phyloP scores from a whole-genome alignment of 1,284 basidiomycete genomes.

The Meira nashicola region DNA sequence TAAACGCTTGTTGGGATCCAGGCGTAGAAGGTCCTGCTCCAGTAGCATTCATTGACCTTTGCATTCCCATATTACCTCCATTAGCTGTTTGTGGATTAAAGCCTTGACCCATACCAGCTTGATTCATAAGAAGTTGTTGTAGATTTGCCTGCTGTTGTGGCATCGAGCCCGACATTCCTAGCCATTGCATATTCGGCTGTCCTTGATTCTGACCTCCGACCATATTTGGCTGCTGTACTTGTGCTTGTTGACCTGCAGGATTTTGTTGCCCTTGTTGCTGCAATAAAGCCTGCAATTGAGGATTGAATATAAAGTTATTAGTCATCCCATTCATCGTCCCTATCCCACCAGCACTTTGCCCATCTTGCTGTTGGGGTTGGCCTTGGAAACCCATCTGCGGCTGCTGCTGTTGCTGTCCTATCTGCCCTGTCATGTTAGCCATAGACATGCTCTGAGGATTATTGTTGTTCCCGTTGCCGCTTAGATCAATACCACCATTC shows the following conservation, averaged over 20 bases:
- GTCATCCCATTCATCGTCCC: not conserved
- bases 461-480: not conserved
- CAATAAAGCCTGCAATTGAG: constrained; percentile 8
- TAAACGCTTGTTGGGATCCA: not conserved
- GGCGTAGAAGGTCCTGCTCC: too few relatives aligned
- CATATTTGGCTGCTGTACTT: constrained; percentile 2
- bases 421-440: not conserved
- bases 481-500: not conserved
- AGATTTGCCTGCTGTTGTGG: too few relatives aligned
- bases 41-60: too few relatives aligned
- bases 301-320: constrained; percentile 7
- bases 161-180: too few relatives aligned
- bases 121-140: not conserved
- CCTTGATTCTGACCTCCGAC: not conserved
- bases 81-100: not conserved
- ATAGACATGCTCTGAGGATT: not conserved
- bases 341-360: not conserved
- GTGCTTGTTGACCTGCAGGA: not conserved
- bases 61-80: too few relatives aligned
- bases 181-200: not conserved
- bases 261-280: constrained; percentile 8
- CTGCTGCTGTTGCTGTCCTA: constrained; percentile 6
- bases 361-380: not conserved
- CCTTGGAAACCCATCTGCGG: too few relatives aligned
- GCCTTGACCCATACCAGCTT: not conserved